Conservation (phyloP, 345 rosid species). For the Eucalyptus tenuipes region DNA sequence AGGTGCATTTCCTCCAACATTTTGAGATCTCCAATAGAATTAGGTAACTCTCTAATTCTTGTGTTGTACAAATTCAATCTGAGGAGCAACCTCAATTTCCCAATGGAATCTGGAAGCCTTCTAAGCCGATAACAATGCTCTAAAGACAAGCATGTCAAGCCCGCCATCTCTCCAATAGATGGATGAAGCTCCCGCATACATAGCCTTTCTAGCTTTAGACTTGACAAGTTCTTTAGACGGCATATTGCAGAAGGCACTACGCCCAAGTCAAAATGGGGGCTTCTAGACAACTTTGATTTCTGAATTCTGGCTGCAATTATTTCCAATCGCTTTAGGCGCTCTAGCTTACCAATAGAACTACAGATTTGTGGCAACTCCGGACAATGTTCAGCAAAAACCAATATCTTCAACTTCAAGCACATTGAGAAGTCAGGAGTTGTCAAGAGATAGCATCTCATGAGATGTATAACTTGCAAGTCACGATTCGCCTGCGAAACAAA, state of each 20-base stretch:
- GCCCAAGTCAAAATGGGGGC: background rate
- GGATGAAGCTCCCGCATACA: background rate
- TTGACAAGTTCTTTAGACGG: background rate
- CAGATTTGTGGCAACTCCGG: background rate
- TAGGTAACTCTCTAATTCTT: background rate
- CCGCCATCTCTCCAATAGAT: background rate
- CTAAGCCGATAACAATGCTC: background rate
- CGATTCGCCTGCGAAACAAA: background rate
- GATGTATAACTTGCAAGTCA: background rate
- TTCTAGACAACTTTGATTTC: background rate
- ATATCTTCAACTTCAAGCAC: background rate
- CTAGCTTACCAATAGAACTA: background rate
- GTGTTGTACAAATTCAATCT: background rate
- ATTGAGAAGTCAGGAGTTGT: background rate
- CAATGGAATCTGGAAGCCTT: background rate
- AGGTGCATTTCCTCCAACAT: background rate
- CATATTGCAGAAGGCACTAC: background rate
- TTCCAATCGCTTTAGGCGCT: background rate
- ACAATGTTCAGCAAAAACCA: background rate
- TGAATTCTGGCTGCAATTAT: background rate
- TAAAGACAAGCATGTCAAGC: background rate
- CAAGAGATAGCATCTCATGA: background rate
- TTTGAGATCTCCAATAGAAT: background rate
- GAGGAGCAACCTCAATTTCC: background rate
- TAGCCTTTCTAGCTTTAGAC: background rate